Conservation (phyloP, 2,329 filamentous ascomycete species). For the Amphichorda felina region DNA sequence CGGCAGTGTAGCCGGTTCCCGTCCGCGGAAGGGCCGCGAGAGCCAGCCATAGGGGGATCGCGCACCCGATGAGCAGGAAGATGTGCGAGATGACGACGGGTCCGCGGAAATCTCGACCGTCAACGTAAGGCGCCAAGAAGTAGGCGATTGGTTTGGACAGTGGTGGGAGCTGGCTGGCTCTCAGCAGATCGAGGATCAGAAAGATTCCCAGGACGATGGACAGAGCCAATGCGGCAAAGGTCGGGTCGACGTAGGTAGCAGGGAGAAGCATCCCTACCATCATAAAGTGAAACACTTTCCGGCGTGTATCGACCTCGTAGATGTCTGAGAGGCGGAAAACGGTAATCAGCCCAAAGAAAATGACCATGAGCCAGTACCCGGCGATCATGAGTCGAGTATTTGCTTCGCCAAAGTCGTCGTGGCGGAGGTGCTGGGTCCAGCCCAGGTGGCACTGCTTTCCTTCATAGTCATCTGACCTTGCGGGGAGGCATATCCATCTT, state of each 20-base stretch:
- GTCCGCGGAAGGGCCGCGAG: constrained; percentile 56
- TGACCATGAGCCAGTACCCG: constrained; percentile 60
- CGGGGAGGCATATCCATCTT: constrained; percentile 63
- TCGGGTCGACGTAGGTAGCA: constrained; percentile 74
- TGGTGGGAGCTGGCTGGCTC: constrained; percentile 84
- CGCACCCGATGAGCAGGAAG: constrained; percentile 88
- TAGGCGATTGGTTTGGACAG: constrained; percentile 73
- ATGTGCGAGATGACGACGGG: constrained; percentile 95
- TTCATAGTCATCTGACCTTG: constrained; percentile 16
- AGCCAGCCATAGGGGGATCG: constrained; percentile 85
- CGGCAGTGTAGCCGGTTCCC: constrained; percentile 42
- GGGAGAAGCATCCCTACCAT: constrained; percentile 96
- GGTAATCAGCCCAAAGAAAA: constrained; percentile 58
- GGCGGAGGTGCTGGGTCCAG: constrained; percentile 55
- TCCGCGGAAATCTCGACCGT: constrained; percentile 82
- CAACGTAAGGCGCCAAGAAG: constrained; percentile 88
- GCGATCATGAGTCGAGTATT: constrained; percentile 71
- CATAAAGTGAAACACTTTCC: constrained; percentile 97
- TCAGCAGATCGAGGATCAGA: constrained; percentile 75
- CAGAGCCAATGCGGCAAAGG: constrained; percentile 72
- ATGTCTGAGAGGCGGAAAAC: constrained; percentile 64
- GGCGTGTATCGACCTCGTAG: constrained; percentile 87
- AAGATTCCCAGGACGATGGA: constrained; percentile 72
- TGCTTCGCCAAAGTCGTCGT: constrained; percentile 55
- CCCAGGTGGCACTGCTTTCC: constrained; percentile 35